These are phyloP conservation scores for Taphrina flavorubra DNA, from an alignment of 1,139 yeast species.

Conservation along the genomic window DNA sequence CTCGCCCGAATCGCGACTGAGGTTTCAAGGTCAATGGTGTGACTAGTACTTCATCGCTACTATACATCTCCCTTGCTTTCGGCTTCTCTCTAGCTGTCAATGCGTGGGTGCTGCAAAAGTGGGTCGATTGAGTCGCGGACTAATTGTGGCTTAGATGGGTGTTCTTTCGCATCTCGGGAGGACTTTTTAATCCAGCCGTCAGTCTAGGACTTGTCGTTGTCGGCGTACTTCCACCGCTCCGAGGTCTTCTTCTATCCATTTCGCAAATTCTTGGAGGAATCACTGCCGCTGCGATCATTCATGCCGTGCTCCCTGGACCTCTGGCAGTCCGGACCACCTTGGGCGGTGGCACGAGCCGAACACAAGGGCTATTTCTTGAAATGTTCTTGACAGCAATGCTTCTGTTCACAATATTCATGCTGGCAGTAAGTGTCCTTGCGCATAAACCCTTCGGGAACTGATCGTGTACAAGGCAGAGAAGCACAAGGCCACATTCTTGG, in stretches of 20 bases:
- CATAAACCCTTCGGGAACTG: neutral
- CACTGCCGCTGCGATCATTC: conserved; percentile 91
- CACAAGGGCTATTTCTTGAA: conserved; percentile 82
- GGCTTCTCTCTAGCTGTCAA: conserved; percentile 83
- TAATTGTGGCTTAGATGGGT: conserved; percentile 53
- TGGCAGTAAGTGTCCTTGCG: conserved; percentile 56
- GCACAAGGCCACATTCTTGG: conserved; percentile 74
- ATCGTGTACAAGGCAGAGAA: conserved; percentile 64
- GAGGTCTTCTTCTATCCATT: conserved; percentile 69
- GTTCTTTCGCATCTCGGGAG: conserved; percentile 83
- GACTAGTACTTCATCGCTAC: conserved; percentile 65
- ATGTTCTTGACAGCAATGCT: conserved; percentile 78
- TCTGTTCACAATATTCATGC: conserved; percentile 76
- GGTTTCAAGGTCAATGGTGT: conserved; percentile 13
- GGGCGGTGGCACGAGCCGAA: conserved; percentile 72
- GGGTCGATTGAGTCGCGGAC: neutral
- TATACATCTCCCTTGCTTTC: conserved; percentile 85
- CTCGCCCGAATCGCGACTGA: conserved; percentile 48
- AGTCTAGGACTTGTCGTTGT: conserved; percentile 73
- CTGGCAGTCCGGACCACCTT: conserved; percentile 73
- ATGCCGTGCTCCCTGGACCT: conserved; percentile 84
- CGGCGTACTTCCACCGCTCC: conserved; percentile 72
- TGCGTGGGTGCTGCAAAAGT: conserved; percentile 51
- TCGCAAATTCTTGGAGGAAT: conserved; percentile 83
- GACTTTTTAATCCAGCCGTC: conserved; percentile 90